Evolutionary conservation across 2,329 filamentous ascomycete genomes (phyloP).

Genomic region (Drechslera avenae): DNA sequence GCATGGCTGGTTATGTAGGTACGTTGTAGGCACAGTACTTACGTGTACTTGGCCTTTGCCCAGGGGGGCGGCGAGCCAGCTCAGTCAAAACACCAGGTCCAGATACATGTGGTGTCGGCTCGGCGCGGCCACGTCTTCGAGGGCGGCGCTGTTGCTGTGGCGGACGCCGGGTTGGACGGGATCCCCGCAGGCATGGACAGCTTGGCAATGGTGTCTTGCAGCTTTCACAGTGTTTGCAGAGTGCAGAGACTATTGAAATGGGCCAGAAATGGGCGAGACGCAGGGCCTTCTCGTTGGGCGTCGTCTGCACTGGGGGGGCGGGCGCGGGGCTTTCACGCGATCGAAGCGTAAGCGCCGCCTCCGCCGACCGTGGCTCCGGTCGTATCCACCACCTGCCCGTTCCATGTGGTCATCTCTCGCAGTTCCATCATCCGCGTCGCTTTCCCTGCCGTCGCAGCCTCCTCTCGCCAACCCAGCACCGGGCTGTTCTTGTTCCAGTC

Average conservation of each 20-base stretch:
- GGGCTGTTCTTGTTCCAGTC: not conserved
- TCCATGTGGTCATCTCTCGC: constrained; percentile 15
- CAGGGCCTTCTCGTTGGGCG: constrained; percentile 17
- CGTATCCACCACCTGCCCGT: constrained; percentile 20
- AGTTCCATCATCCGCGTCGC: not conserved
- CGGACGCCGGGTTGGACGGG: too few relatives aligned
- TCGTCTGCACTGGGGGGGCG: constrained; percentile 6
- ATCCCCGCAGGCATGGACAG: too few relatives aligned
- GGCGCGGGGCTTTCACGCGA: constrained; percentile 9
- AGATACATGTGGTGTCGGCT: too few relatives aligned
- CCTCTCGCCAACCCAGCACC: not conserved
- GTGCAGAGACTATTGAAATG: not conserved
- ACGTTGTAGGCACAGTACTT: too few relatives aligned
- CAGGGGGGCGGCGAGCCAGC: too few relatives aligned
- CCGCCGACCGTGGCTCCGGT: constrained; percentile 14
- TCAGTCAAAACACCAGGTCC: not conserved
- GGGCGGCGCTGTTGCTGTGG: too few relatives aligned
- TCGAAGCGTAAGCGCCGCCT: constrained; percentile 24
- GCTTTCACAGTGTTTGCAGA: not conserved
- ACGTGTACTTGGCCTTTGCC: too few relatives aligned
- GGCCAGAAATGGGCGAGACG: not conserved
- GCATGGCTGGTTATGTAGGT: not conserved
- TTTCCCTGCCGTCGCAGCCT: not conserved
- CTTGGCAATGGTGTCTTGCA: not conserved
- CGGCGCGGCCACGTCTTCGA: too few relatives aligned